Evolutionary conservation across 805 yeast species (phyloP), one percentile per base, ranked within the genome.

Genomic region (Monosporozyma unispora): DNA sequence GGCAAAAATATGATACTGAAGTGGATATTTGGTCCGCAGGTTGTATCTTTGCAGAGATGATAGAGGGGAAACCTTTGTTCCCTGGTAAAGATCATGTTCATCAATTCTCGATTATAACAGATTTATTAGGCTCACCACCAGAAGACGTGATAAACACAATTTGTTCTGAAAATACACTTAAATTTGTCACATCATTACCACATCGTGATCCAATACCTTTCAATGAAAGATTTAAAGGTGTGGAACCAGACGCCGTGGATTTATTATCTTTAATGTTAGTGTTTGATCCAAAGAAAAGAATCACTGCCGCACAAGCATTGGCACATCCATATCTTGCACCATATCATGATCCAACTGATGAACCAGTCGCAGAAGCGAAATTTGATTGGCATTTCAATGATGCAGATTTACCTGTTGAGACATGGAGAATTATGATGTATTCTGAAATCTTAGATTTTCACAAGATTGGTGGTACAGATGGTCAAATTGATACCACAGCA

Each of bases 371-470:
- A 28, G 87, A 82, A 45, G 87, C 84, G 57, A 46, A 46, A 46
- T 93, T 93, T 61, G 99, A 93, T 69, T 93, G 99, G 99, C 83
- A 93, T 61, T 91, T 91, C 69, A 91, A 93, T 67, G 98, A 95
- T 59, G 98, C 96, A 0, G 99, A 91, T 68, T 76, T 91, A 29
- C 48, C 48, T 2, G 48, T 93, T 16, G 98, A 93, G 62, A 88
- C 96, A 12, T 91, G 99, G 99, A 82, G 96, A 71, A 96, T 89
- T 18, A 91, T 93, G 98, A 91, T 93, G 96, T 93, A 93, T 70
- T 84, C 95, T 48, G 99, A 91, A 70, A 93, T 91, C 54, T 74
- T 93, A 57, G 97, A 91, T 66, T 91, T 89, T 78, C 98, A 91
- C 69, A 95, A 89, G 67, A 87, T 86, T 51, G 90, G 82, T 41